phyloP scores from a whole-genome alignment of 352 stramenopile species.

The Pythium phragmitis region DNA sequence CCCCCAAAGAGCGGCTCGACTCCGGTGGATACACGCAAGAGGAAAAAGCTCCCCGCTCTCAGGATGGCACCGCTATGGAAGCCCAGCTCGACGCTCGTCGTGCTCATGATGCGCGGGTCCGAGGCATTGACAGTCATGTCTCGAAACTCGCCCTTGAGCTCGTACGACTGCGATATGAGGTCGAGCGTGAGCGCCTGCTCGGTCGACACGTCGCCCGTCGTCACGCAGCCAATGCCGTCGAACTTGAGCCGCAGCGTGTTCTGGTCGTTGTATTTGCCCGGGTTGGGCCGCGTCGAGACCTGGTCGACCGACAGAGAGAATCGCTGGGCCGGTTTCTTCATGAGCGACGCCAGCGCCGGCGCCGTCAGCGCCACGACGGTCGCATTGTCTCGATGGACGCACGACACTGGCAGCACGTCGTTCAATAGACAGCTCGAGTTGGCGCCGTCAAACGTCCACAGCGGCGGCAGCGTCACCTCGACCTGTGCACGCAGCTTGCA shows the following conservation, averaged over 20 bases:
- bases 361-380: conserved; percentile 51
- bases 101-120: conserved; percentile 44
- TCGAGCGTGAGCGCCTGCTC: conserved; percentile 63
- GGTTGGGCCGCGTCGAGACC: conserved; percentile 53
- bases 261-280: conserved; percentile 57
- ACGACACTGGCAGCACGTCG: conserved; percentile 38
- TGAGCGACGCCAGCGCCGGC: conserved; percentile 35
- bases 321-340: conserved; percentile 26
- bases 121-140: conserved; percentile 51
- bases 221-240: conserved; percentile 46
- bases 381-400: conserved; percentile 50
- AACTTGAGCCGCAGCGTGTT: conserved; percentile 58
- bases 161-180: conserved; percentile 51
- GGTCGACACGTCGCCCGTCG: conserved; percentile 16
- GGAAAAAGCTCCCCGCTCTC: conserved; percentile 53
- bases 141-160: conserved; percentile 55
- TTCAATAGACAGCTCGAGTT: conserved; percentile 33
- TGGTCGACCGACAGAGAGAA: conserved; percentile 59
- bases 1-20: conserved; percentile 54
- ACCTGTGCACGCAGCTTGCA: conserved; percentile 58
- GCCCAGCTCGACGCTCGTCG: conserved; percentile 50
- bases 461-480: conserved; percentile 48
- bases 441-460: conserved; percentile 36
- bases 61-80: conserved; percentile 66
- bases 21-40: conserved; percentile 63